Evolutionary conservation across 495 filamentous ascomycete species (phyloP), one percentile per base, ranked within the genome.

Genomic region (Amniculicola lignicola): DNA sequence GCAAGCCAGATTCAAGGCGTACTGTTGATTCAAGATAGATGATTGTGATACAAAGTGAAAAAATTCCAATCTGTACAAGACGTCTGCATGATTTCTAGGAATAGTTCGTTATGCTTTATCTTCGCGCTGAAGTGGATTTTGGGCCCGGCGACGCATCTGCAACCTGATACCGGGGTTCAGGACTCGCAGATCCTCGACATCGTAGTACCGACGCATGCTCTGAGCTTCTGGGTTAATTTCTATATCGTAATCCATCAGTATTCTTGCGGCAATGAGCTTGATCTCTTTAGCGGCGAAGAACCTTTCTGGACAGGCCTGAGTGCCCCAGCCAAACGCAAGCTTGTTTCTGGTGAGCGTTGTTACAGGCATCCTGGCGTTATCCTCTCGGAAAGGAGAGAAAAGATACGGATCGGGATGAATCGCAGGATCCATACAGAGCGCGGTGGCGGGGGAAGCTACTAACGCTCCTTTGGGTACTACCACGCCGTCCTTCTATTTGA

Each of bases 281-380:
- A 73, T 61, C 63, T 77, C 74, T 37, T 73, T 70, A 2, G 65
- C 57, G 0, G 77, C 78, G 40, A 80, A 76, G 63, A 80, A 79
- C 7, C 78, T 67, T 0, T 78, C 78, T 9, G 78, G 75, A 47
- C 78, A 80, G 0, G 81, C 78, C 44, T 83, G 76, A 24, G 63
- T 33, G 7, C 79, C 78, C 40, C 73, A 69, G 0, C 78, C 76
- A 49, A 78, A 81, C 1, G 60, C 67, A 10, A 74, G 64, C 44
- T 73, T 67, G 18, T 77, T 69, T 21, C 33, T 36, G 18, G 28
- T 37, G 11, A 12, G 11, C 12, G 28, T 36, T 35, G 33, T 51
- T 6, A 40, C 37, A 6, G 37, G 37, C 10, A 48, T 35, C 3
- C 49, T 25, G 28, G 40, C 55, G 0, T 49, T 36, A 10, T 51